Base-by-base conservation (phyloP, 139 green algal species). In the Raphidocelis subcapitata region DNA sequence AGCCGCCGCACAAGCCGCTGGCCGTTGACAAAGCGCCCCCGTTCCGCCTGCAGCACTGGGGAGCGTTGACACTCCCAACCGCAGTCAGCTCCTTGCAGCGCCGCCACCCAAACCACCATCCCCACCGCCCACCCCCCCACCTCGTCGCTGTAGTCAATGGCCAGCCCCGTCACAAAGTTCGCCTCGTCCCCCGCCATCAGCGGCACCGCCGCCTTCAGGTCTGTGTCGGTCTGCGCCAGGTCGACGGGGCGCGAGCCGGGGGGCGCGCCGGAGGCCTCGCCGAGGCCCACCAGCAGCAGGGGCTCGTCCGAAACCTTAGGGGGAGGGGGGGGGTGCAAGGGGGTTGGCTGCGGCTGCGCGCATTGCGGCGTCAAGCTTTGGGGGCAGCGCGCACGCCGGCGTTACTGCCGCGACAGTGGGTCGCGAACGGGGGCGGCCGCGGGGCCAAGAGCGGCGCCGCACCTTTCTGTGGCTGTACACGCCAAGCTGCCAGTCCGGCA, bases 131-230 rank as follows among this genome's bases (percentile, higher is more conserved):
- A 4, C 31, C 60, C 0, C 0, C 61, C 8, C 35, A 75, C 69
- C 56, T 67, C 15, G 29, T 75, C 47, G 61, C 70, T 70, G 70
- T 77, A 77, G 24, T 77, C 70, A 12, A 77, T 23, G 3, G 70
- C 70, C 60, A 77, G 5, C 28, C 70, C 70, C 44, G 41, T 41
- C 21, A 77, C 33, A 32, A 70, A 77, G 61, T 77, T 77, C n/a
- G 68, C 70, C 15, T 69, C 61, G 32, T 62, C 61, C 28, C 46
- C 46, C 24, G 55, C 5, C n/a, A 35, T 12, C 21, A 52, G 71
- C 10, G 72, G 72, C 28, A 78, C 54, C 28, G 62, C 60, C 16
- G 63, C 52, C 51, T 59, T 28, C n/a, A 73, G 51, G 20, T 56
- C 28, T 4, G 51, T 67, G 23, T 78, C 72, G 21, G 60, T 51